A percentile compares a stretch with the other conserved stretches of the same genome.
Conservation (phyloP, 1,284 basidiomycete genomes). For the Cryptococcus hybrid region DNA sequence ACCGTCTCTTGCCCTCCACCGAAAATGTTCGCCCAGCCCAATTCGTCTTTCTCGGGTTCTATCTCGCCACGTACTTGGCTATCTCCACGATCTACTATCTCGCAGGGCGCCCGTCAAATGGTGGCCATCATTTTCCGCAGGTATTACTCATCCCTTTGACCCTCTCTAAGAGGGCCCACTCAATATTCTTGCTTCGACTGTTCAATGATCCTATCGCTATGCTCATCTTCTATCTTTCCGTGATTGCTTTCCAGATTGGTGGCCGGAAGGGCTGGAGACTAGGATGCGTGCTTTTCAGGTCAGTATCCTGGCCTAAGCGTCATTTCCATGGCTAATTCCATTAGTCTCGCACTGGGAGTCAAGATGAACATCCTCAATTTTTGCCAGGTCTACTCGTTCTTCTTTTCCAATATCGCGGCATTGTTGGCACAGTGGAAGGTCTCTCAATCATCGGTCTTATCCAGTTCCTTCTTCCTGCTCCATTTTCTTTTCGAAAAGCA, state of each 20-base stretch:
- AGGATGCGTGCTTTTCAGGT: conserved; percentile 54
- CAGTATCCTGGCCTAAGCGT: conserved; percentile 30
- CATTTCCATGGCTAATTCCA: conserved; percentile 1
- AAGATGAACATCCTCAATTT: conserved; percentile 98
- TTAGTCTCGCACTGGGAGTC: conserved; percentile 78
- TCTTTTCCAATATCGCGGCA: conserved; percentile 69
- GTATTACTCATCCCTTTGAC: conserved; percentile 73
- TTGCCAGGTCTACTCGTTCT: conserved; percentile 82
- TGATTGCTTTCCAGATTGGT: conserved; percentile 56
- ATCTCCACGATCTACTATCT: conserved; percentile 67
- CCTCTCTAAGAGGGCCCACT: conserved; percentile 89
- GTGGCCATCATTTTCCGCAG: conserved; percentile 60
- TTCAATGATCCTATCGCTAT: conserved; percentile 96
- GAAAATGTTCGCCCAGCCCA: conserved; percentile 66
- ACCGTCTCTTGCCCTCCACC: conserved; percentile 54
- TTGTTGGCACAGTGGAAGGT: conserved; percentile 59
- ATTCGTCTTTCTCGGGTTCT: conserved; percentile 71
- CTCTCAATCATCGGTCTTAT: conserved; percentile 56
- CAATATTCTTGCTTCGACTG: conserved; percentile 84
- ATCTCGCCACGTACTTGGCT: conserved; percentile 64
- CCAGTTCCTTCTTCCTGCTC: conserved; percentile 61
- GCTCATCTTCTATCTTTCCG: conserved; percentile 53
- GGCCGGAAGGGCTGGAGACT: conserved; percentile 59
- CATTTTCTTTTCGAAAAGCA: conserved; percentile 61
- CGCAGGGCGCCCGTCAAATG: conserved; percentile 42